A percentile compares a stretch with the other conserved stretches of the same genome.
These are phyloP conservation scores for Coffea canephora DNA, from an alignment of 257 asterid genomes.

Conservation along the genomic window DNA sequence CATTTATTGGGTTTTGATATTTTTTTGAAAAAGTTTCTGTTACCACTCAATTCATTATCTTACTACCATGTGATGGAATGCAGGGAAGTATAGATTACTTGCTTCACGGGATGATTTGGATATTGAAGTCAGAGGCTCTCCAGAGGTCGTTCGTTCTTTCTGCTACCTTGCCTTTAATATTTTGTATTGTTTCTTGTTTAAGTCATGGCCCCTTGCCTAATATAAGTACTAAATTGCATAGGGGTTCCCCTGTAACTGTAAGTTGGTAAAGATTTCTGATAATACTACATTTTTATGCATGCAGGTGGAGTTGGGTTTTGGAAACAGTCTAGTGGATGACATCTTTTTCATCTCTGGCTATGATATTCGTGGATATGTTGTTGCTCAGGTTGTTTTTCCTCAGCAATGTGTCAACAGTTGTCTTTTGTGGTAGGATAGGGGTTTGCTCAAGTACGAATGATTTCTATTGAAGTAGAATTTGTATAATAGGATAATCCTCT, in stretches of 20 bases:
- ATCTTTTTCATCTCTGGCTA: slow-evolving; percentile 77
- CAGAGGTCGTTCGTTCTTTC: slow-evolving; percentile 51
- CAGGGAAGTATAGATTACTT: slow-evolving; percentile 72
- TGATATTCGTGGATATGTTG: slow-evolving; percentile 84
- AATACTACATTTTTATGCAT: slow-evolving; percentile 24
- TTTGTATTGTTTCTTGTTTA: background rate
- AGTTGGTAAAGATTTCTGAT: slow-evolving; percentile 1
- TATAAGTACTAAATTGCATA: background rate
- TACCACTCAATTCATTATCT: background rate
- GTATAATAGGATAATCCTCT: no score
- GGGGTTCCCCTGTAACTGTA: background rate
- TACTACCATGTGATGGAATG: slow-evolving; percentile 27
- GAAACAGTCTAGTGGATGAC: slow-evolving; percentile 60
- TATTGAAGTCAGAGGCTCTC: slow-evolving; percentile 70
- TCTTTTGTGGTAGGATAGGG: background rate
- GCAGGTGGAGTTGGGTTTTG: slow-evolving; percentile 85
- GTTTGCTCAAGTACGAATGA: background rate
- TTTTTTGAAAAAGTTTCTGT: background rate
- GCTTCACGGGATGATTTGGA: slow-evolving; percentile 75
- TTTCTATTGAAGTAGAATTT: no score
- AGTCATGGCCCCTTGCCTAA: no score
- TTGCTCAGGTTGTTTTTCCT: slow-evolving; percentile 70
- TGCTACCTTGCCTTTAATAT: background rate
- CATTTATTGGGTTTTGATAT: background rate
- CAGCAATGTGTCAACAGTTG: background rate